These are phyloP conservation scores for Staphylotrichum longicolle DNA, from an alignment of 495 filamentous ascomycete genomes.

Conservation along the genomic window DNA sequence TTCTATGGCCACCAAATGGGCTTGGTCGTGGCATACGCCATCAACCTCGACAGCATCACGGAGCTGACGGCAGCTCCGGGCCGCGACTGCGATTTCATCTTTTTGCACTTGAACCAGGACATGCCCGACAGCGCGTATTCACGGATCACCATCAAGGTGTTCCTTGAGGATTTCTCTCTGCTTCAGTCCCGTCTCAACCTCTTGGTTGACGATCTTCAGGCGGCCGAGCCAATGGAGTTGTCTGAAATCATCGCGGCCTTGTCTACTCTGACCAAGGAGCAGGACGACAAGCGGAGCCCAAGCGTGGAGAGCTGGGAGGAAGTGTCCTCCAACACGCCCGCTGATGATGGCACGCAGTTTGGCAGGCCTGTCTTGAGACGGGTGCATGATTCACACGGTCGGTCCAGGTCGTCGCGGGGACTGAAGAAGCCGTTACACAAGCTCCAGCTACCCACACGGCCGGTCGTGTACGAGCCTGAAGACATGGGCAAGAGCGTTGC, in stretches of 20 bases:
- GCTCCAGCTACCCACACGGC: conserved; percentile 78
- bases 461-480: conserved; percentile 78
- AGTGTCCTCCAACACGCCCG: conserved; percentile 61
- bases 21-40: conserved; percentile 76
- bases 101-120: conserved; percentile 70
- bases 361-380: conserved; percentile 44
- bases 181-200: conserved; percentile 82
- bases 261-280: conserved; percentile 60
- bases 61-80: conserved; percentile 90
- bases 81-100: conserved; percentile 89
- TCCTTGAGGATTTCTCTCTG: conserved; percentile 80
- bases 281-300: conserved; percentile 57
- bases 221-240: conserved; percentile 58
- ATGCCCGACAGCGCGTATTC: conserved; percentile 62
- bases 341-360: conserved; percentile 52
- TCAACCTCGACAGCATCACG: conserved; percentile 68
- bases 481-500: conserved; percentile 68
- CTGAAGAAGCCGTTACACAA: conserved; percentile 60
- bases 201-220: conserved; percentile 70
- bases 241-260: conserved; percentile 49
- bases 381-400: conserved; percentile 48
- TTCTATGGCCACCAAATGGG: conserved; percentile 96
- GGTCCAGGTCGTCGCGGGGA: conserved; percentile 55
- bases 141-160: conserved; percentile 82
- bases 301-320: conserved; percentile 95